These are phyloP conservation scores for Salicornia ramosissima DNA, from an alignment of 148 eudicot species.

Conservation along the genomic window DNA sequence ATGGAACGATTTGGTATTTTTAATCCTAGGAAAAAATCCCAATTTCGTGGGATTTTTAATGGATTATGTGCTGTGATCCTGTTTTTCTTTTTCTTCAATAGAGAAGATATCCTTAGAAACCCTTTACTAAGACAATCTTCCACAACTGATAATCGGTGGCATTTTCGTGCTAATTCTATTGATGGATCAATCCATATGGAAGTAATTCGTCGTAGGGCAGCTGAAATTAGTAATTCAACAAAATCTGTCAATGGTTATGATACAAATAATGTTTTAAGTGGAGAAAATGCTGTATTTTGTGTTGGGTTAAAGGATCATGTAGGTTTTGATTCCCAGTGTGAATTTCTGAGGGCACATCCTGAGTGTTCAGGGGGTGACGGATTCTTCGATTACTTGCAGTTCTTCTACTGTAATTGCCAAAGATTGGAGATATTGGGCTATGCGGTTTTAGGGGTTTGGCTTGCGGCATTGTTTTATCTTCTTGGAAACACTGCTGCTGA, in stretches of 20 bases:
- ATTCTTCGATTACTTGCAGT: conserved; percentile 67
- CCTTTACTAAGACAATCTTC: conserved; percentile 35
- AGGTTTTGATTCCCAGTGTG: conserved; percentile 53
- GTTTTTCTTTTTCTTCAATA: conserved; percentile 51
- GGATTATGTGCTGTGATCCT: conserved; percentile 49
- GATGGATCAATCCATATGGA: conserved; percentile 20
- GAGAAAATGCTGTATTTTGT: conserved; percentile 42
- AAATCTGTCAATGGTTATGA: conserved; percentile 27
- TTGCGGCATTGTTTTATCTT: conserved; percentile 78
- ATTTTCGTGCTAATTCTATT: conserved; percentile 20
- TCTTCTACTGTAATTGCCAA: conserved; percentile 69
- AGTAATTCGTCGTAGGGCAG: conserved; percentile 39
- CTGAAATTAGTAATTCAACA: conserved; percentile 41
- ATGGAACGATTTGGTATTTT: conserved; percentile 28
- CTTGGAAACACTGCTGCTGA: conserved; percentile 96
- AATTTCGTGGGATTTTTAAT: conserved; percentile 52
- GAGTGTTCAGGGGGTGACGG: conserved; percentile 67
- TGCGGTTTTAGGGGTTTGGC: conserved; percentile 62
- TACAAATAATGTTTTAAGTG: conserved; percentile 22
- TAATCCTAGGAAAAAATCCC: conserved; percentile 27
- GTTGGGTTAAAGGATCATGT: conserved; percentile 43
- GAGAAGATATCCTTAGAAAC: conserved; percentile 39
- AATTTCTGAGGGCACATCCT: conserved; percentile 67
- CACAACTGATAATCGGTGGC: conserved; percentile 19
- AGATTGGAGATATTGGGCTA: conserved; percentile 47